Conservation (phyloP, 257 asterid genomes). For the Apocynum venetum region DNA sequence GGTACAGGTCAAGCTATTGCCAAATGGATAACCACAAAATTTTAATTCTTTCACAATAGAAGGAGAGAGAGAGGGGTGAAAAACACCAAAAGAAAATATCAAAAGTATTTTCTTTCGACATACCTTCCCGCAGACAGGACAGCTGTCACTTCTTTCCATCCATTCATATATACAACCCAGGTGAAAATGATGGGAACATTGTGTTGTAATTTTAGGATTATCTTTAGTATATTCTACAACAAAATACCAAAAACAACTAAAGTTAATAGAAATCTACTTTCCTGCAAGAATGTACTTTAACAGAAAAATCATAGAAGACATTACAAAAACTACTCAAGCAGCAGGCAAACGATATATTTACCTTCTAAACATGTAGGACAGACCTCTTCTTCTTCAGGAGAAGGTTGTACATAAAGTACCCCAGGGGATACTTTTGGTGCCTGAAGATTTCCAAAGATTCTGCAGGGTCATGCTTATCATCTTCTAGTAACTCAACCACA, state of each 20-base stretch:
- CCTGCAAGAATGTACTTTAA: background rate
- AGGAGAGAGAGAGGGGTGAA: background rate
- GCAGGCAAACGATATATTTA: background rate
- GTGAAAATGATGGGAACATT: slow-evolving; percentile 24
- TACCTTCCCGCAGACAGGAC: slow-evolving; percentile 29
- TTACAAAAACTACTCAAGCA: background rate
- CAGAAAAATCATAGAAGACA: slow-evolving; percentile 2
- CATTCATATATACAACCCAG: slow-evolving; percentile 25
- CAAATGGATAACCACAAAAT: background rate
- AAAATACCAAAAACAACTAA: background rate
- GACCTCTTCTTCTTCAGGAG: slow-evolving; percentile 20
- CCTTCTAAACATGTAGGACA: slow-evolving; percentile 24
- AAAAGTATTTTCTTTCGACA: background rate
- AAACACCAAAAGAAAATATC: background rate
- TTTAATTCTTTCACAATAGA: background rate
- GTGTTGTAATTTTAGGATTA: slow-evolving; percentile 16
- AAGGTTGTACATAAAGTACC: slow-evolving; percentile 11
- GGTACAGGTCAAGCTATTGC: background rate
- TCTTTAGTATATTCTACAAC: slow-evolving; percentile 21
- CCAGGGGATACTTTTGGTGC: background rate
- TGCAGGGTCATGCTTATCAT: background rate
- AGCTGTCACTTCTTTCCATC: slow-evolving; percentile 25
- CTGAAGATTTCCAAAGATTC: background rate
- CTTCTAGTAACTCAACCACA: slow-evolving; percentile 1
- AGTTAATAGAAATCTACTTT: background rate